Evolutionary conservation across 352 stramenopile genomes (phyloP).

Genomic region (Phytophthora cactorum): DNA sequence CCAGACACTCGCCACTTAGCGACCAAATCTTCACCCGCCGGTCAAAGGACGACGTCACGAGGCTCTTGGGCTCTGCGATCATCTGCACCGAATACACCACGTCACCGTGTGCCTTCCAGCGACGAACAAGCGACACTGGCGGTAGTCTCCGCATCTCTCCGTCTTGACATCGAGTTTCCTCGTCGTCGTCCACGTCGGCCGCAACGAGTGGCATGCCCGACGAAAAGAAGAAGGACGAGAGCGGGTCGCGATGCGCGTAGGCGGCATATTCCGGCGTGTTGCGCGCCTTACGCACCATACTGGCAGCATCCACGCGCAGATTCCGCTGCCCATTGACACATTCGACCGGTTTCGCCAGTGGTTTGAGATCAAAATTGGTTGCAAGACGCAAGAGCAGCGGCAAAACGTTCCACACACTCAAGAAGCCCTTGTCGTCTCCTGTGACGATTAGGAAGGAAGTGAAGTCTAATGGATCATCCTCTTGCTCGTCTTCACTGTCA

Average conservation of each 20-base stretch:
- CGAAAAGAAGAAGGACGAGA: slow-evolving; percentile 67
- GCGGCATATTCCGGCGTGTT: slow-evolving; percentile 69
- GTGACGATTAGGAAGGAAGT: slow-evolving; percentile 62
- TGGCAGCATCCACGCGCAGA: slow-evolving; percentile 68
- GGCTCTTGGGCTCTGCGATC: slow-evolving; percentile 65
- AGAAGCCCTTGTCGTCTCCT: slow-evolving; percentile 80
- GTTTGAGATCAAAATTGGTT: slow-evolving; percentile 54
- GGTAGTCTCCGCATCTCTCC: slow-evolving; percentile 21
- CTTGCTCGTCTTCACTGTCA: slow-evolving; percentile 24
- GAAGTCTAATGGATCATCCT: slow-evolving; percentile 35
- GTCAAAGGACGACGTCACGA: slow-evolving; percentile 84
- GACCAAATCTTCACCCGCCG: slow-evolving; percentile 80
- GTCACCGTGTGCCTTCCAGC: slow-evolving; percentile 79
- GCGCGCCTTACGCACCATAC: slow-evolving; percentile 73
- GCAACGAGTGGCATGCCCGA: slow-evolving; percentile 55
- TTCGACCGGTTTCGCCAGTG: slow-evolving; percentile 59
- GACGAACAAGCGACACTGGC: slow-evolving; percentile 45
- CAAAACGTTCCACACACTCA: slow-evolving; percentile 78
- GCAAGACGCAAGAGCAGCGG: slow-evolving; percentile 66
- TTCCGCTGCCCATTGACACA: slow-evolving; percentile 80
- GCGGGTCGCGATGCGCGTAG: slow-evolving; percentile 57
- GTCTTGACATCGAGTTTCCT: slow-evolving; percentile 26
- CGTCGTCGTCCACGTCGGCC: slow-evolving; percentile 19
- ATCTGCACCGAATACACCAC: slow-evolving; percentile 82
- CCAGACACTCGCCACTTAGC: slow-evolving; percentile 67